Evolutionary conservation across 148 eudicot species (phyloP).

Genomic region (Cornus florida): DNA sequence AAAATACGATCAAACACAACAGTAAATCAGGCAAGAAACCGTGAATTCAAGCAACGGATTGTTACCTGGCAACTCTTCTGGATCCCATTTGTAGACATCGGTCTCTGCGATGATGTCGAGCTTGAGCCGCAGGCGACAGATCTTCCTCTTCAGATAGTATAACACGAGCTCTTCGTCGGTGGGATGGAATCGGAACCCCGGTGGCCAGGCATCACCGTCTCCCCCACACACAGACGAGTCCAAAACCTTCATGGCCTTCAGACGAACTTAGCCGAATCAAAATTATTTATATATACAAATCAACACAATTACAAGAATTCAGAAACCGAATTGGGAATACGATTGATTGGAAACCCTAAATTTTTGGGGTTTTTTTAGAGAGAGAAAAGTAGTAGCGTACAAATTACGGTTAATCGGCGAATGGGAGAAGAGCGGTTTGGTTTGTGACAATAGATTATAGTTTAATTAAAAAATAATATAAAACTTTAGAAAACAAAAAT

Average conservation of each 20-base stretch:
- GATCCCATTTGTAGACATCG: conserved; percentile 88
- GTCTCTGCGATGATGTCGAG: conserved; percentile 64
- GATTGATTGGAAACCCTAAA: too few relatives aligned
- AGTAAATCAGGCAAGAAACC: neutral
- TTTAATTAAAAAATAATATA: too few relatives aligned
- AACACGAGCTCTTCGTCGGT: conserved; percentile 82
- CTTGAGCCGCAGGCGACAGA: conserved; percentile 46
- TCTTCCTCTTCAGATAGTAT: conserved; percentile 79
- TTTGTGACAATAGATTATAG: too few relatives aligned
- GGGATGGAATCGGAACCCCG: conserved; percentile 88
- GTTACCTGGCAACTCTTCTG: conserved; percentile 84
- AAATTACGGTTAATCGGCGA: too few relatives aligned
- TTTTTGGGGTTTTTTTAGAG: too few relatives aligned
- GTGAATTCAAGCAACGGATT: neutral
- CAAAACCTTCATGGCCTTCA: neutral
- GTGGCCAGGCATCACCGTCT: conserved; percentile 47
- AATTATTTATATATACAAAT: too few relatives aligned
- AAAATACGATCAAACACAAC: neutral
- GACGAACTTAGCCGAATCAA: neutral
- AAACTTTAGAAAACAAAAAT: too few relatives aligned
- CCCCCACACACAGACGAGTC: conserved; percentile 16
- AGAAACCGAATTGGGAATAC: too few relatives aligned
- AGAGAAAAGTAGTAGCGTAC: too few relatives aligned
- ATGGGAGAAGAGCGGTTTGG: too few relatives aligned
- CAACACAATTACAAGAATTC: too few relatives aligned